Percentiles rank a stretch among this genome's conserved stretches.
phyloP scores from a whole-genome alignment of 441 rosid species.

The Arabidopsis lyrata region DNA sequence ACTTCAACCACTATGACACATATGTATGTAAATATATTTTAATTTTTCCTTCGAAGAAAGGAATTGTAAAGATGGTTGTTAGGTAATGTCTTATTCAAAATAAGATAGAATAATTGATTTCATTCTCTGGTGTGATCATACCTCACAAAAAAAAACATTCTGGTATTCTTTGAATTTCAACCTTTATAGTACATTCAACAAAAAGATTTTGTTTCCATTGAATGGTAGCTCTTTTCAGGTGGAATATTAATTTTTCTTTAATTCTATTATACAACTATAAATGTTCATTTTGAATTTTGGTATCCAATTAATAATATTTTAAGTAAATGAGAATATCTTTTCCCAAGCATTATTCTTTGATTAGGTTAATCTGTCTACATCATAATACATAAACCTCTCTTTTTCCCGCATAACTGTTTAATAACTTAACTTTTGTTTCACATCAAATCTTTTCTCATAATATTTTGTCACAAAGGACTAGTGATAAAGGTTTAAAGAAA shows the following conservation, averaged over 20 bases:
- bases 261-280: conserved; percentile 24
- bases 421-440: conserved; percentile 35
- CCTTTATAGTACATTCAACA: conserved; percentile 48
- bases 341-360: conserved; percentile 31
- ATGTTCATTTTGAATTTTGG: conserved; percentile 39
- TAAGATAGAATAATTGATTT: conserved; percentile 34
- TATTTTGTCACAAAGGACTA: conserved; percentile 28
- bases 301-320: conserved; percentile 26
- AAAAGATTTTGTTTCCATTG: conserved; percentile 49
- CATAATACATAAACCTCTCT: conserved; percentile 36
- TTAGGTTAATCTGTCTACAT: conserved; percentile 43
- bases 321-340: conserved; percentile 33
- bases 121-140: conserved; percentile 41
- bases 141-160: conserved; percentile 41
- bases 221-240: conserved; percentile 47
- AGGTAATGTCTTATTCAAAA: conserved; percentile 32
- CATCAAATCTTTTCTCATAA: conserved; percentile 39
- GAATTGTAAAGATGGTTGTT: conserved; percentile 25
- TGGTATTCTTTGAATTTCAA: conserved; percentile 40
- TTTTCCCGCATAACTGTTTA: conserved; percentile 38
- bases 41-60: background rate
- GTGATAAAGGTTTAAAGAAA: background rate
- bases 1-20: conserved; percentile 5
- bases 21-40: background rate
- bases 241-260: conserved; percentile 39